Evolutionary conservation across 768 basidiomycete genomes (phyloP).

Genomic region (Lyophyllum shimeji): DNA sequence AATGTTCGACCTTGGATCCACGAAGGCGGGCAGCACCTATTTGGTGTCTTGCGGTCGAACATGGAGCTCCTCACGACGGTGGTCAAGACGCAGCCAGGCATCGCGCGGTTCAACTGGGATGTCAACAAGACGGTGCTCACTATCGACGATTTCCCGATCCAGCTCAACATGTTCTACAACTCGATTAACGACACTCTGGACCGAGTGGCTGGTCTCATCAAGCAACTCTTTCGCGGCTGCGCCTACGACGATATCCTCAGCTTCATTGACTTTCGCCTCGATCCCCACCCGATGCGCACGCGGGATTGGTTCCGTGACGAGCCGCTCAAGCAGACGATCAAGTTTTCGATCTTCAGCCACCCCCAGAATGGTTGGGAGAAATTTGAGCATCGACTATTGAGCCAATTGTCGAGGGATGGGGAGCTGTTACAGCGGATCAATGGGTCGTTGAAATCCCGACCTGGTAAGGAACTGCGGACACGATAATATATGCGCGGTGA

Average conservation of each 20-base stretch:
- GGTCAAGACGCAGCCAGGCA: background rate
- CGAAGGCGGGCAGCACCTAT: background rate
- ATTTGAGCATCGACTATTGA: background rate
- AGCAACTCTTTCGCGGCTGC: background rate
- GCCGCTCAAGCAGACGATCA: background rate
- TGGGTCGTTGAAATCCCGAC: background rate
- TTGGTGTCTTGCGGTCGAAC: background rate
- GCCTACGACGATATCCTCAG: background rate
- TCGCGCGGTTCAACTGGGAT: background rate
- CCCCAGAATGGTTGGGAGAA: background rate
- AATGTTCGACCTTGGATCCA: background rate
- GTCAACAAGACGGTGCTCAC: background rate
- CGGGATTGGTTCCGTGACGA: slow-evolving; percentile 3
- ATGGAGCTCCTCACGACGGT: background rate
- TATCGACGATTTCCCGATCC: background rate
- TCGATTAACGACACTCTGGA: background rate
- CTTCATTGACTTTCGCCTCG: background rate
- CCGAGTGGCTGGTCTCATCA: background rate
- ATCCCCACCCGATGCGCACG: background rate
- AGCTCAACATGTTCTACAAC: background rate
- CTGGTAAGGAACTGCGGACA: background rate
- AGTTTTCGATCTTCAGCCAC: background rate
- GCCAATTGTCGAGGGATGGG: background rate
- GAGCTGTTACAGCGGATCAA: background rate
- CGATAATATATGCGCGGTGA: too few species aligned